Evolutionary conservation across 1,284 basidiomycete genomes (phyloP).

Genomic region (Rhodotorula glutinis): DNA sequence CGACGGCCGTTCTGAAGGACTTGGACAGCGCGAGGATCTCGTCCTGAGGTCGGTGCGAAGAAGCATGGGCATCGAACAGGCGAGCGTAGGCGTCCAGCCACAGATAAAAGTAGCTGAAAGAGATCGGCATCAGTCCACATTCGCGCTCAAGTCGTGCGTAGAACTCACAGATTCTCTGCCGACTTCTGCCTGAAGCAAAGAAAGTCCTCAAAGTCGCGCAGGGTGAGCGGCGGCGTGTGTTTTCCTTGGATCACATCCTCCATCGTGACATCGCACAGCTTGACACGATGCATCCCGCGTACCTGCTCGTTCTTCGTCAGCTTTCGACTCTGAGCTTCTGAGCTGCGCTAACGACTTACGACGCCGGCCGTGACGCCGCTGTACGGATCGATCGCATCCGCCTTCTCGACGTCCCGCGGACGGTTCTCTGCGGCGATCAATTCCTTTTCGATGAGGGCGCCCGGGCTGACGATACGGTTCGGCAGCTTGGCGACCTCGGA

Average conservation of each 20-base stretch:
- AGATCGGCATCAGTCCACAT: not conserved
- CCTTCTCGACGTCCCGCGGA: not conserved
- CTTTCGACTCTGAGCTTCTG: not conserved
- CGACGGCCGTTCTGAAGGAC: constrained; percentile 29
- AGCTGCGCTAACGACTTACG: constrained; percentile 6
- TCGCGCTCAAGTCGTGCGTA: not conserved
- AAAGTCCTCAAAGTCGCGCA: constrained; percentile 37
- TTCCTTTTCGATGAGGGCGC: constrained; percentile 22
- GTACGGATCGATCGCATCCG: not conserved
- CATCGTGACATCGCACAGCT: constrained; percentile 32
- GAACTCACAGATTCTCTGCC: constrained; percentile 24
- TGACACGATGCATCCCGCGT: constrained; percentile 20
- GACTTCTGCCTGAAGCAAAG: constrained; percentile 29
- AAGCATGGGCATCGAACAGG: constrained; percentile 12
- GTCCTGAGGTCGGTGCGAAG: constrained; percentile 8
- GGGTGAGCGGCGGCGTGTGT: constrained; percentile 31
- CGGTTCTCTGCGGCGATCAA: not conserved
- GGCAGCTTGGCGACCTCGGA: constrained; percentile 17
- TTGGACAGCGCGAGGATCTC: constrained; percentile 21
- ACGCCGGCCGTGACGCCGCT: constrained; percentile 10
- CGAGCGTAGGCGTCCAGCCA: constrained; percentile 29
- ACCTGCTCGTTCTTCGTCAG: constrained; percentile 5
- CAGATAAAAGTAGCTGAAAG: constrained; percentile 11
- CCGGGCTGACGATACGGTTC: constrained; percentile 22
- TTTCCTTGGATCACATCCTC: constrained; percentile 25